These are phyloP conservation scores for Aspergillus viridinutans DNA, from an alignment of 2,329 filamentous ascomycete species.

Conservation along the genomic window DNA sequence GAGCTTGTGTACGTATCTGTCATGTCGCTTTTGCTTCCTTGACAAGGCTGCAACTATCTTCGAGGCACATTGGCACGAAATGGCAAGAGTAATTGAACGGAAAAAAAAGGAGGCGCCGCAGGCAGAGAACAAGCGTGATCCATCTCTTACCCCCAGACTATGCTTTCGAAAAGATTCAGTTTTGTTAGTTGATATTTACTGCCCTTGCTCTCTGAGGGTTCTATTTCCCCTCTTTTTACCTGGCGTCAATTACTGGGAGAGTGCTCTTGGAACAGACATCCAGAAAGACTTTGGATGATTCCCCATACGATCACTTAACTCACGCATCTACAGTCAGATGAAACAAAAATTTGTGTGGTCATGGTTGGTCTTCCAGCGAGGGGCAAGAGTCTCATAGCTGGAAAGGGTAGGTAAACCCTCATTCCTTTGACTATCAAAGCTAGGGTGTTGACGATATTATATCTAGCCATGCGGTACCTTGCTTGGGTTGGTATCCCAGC, in stretches of 20 bases:
- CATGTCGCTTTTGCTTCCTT: not conserved
- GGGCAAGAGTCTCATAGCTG: slow-evolving; percentile 95
- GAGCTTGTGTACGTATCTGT: not conserved
- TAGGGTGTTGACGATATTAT: not conserved
- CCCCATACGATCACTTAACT: slow-evolving; percentile 5
- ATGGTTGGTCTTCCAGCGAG: slow-evolving; percentile 96
- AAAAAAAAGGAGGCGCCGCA: not conserved
- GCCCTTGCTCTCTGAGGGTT: not conserved
- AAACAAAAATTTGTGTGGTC: slow-evolving; percentile 94
- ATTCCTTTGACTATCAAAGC: not conserved
- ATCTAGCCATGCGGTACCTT: slow-evolving; percentile 79
- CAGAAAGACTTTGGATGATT: not conserved
- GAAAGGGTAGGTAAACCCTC: slow-evolving; percentile 68
- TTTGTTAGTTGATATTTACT: not conserved
- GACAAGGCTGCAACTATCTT: not conserved
- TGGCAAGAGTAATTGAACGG: not conserved
- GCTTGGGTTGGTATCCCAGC: slow-evolving; percentile 94
- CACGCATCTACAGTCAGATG: slow-evolving; percentile 75
- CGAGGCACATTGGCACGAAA: not conserved
- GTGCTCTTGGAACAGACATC: not conserved
- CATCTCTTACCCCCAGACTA: not conserved
- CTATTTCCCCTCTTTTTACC: not conserved
- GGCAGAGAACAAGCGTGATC: not conserved
- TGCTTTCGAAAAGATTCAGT: not conserved
- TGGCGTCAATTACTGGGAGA: not conserved